Evolutionary conservation across 106 monocot genomes (phyloP).

Genomic region (Gastrodia elata): DNA sequence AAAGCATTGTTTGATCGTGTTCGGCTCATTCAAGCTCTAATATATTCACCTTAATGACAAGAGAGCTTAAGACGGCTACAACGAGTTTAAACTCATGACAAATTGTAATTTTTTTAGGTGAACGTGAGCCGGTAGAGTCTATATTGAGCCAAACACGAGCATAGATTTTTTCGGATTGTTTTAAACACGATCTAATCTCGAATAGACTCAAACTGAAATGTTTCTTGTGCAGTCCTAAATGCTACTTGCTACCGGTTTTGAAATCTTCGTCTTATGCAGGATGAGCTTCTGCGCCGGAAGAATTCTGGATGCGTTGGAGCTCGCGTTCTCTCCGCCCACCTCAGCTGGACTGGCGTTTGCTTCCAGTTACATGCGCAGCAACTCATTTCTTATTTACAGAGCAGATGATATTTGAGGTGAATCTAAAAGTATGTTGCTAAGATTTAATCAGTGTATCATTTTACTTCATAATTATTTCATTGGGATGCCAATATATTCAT

Average conservation of each 20-base stretch:
- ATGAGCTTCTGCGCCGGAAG: slow-evolving; percentile 10
- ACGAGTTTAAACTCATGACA: no score
- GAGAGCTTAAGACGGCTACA: no score
- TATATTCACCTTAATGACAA: no score
- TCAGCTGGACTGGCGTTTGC: slow-evolving; percentile 38
- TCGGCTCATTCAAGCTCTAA: no score
- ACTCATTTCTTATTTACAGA: slow-evolving; percentile 30
- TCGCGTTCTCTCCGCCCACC: slow-evolving; percentile 48
- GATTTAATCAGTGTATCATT: not conserved
- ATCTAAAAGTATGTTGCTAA: not conserved
- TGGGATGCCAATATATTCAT: not conserved
- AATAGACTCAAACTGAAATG: not conserved
- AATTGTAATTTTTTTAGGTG: no score
- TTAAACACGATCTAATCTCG: not conserved
- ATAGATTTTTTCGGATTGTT: not conserved
- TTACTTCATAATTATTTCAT: not conserved
- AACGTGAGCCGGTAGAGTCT: no score
- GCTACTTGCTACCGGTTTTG: not conserved
- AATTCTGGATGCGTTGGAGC: slow-evolving; percentile 12
- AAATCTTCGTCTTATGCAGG: slow-evolving; percentile 8
- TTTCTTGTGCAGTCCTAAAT: no score
- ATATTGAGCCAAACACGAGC: no score
- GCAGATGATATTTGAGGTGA: slow-evolving; percentile 1
- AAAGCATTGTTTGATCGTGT: no score
- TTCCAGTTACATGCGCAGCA: slow-evolving; percentile 19